A percentile compares a stretch with the other conserved stretches of the same genome.
phyloP scores from a whole-genome alignment of 169 alveolate species.

The Plasmodium vivax region DNA sequence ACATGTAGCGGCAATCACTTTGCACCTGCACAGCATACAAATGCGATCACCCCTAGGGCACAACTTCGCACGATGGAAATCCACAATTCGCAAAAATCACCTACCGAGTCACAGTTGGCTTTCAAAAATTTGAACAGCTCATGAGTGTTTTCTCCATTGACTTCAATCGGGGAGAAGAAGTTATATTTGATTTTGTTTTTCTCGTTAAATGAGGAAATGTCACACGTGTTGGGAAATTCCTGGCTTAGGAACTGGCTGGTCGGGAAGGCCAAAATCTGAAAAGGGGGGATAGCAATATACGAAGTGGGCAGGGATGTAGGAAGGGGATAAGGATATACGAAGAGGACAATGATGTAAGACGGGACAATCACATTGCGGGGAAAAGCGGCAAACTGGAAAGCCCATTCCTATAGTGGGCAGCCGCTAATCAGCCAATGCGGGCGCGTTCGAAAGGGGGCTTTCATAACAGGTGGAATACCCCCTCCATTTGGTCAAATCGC shows the following conservation, averaged over 20 bases:
- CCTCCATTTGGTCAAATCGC: neutral
- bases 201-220: constrained; percentile 37
- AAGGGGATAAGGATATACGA: neutral
- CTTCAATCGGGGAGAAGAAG: constrained; percentile 48
- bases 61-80: neutral
- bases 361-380: neutral
- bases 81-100: neutral
- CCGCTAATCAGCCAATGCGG: neutral
- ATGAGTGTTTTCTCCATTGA: constrained; percentile 53
- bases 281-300: too few relatives aligned
- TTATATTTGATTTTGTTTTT: constrained; percentile 16
- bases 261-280: constrained; percentile 36
- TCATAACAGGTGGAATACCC: neutral
- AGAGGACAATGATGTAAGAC: too few relatives aligned
- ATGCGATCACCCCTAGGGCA: neutral
- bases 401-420: neutral
- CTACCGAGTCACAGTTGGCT: constrained; percentile 34
- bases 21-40: neutral
- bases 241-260: constrained; percentile 39
- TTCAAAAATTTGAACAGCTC: constrained; percentile 40
- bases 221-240: constrained; percentile 12
- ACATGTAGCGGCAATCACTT: neutral
- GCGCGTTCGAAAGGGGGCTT: neutral
- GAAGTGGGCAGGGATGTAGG: neutral
- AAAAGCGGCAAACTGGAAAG: neutral